Conservation (phyloP, 768 basidiomycete genomes). For the Cantharellus anzutake region DNA sequence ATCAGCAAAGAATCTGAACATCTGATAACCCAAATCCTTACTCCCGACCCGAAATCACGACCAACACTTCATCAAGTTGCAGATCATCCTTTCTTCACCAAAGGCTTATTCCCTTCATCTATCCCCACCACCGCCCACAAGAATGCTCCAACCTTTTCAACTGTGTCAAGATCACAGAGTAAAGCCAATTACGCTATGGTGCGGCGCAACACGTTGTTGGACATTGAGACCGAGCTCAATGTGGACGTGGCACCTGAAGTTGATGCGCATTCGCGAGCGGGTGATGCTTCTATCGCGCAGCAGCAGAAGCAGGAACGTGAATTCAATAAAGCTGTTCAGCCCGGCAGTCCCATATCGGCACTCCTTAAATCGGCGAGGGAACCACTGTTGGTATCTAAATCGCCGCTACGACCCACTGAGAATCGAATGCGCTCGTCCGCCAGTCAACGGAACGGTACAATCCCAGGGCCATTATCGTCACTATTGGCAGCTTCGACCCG, state of each 20-base stretch:
- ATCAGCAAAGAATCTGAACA: conserved; percentile 55
- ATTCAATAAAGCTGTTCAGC: conserved; percentile 90
- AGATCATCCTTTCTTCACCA: conserved; percentile 64
- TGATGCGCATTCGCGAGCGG: neutral
- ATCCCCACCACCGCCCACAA: conserved; percentile 71
- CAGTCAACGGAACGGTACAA: neutral
- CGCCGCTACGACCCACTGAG: conserved; percentile 9
- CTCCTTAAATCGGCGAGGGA: conserved; percentile 74
- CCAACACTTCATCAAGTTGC: conserved; percentile 76
- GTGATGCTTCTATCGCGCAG: neutral
- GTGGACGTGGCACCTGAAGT: neutral
- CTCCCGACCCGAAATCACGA: conserved; percentile 62
- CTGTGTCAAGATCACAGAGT: conserved; percentile 40
- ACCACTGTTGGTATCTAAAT: conserved; percentile 49
- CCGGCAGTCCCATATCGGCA: conserved; percentile 84
- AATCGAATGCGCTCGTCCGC: conserved; percentile 12
- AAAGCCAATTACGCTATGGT: conserved; percentile 52
- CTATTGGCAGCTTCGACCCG: conserved; percentile 27
- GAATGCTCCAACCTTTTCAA: conserved; percentile 50
- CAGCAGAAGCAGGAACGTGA: conserved; percentile 71
- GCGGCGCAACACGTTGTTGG: conserved; percentile 40
- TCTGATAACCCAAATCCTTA: conserved; percentile 70
- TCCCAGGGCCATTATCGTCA: neutral
- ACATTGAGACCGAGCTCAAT: conserved; percentile 28
- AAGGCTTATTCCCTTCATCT: conserved; percentile 60